A percentile compares a stretch with the other conserved stretches of the same genome.
Conservation (phyloP, 805 yeast genomes). For the Hanseniaspora nectarophila region DNA sequence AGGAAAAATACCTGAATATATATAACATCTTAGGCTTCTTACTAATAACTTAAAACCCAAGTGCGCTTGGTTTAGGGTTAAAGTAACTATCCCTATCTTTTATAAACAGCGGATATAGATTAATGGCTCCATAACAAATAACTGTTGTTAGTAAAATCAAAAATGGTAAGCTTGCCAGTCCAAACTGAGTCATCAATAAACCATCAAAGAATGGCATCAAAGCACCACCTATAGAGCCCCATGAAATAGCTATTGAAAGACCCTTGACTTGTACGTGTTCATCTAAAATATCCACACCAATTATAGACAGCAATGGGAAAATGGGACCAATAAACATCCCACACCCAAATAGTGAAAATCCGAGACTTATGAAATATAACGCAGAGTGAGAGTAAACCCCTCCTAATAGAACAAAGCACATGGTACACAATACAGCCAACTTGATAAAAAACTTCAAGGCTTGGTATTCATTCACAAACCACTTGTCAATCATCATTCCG, state of each 20-base stretch:
- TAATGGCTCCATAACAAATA: neutral
- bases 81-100: neutral
- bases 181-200: conserved; percentile 1
- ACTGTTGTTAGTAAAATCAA: neutral
- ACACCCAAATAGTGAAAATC: conserved; percentile 31
- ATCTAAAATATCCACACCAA: conserved; percentile 54
- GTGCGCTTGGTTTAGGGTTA: no score
- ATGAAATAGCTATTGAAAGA: conserved; percentile 61
- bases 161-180: neutral
- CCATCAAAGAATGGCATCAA: conserved; percentile 9
- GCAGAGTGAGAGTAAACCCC: conserved; percentile 17
- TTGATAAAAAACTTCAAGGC: conserved; percentile 29
- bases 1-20: no score
- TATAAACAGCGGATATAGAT: neutral
- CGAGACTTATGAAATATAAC: conserved; percentile 20
- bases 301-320: conserved; percentile 60
- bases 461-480: conserved; percentile 36
- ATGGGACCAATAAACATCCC: conserved; percentile 60
- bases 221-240: conserved; percentile 35
- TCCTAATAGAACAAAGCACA: conserved; percentile 24
- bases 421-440: conserved; percentile 28
- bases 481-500: conserved; percentile 42
- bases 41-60: no score
- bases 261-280: conserved; percentile 48
- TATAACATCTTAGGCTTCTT: no score